These are phyloP conservation scores for Fusarium sp. DNA, from an alignment of 2,329 filamentous ascomycete species.

Conservation along the genomic window DNA sequence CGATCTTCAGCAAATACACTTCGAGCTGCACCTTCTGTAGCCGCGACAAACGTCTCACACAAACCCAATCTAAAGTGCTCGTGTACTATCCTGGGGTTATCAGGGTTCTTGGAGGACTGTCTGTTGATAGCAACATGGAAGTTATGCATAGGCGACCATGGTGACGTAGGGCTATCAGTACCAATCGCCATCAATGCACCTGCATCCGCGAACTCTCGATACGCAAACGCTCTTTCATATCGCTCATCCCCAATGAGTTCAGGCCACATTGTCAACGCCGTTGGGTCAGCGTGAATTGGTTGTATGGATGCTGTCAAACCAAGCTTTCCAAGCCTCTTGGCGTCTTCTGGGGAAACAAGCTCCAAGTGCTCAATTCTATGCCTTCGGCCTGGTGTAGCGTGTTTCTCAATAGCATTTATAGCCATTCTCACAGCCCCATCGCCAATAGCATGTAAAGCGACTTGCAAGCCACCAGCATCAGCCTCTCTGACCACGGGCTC, in stretches of 20 bases:
- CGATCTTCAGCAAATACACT: conserved; percentile 61
- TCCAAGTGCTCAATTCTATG: conserved; percentile 73
- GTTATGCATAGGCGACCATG: conserved; percentile 62
- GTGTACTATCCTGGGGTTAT: conserved; percentile 56
- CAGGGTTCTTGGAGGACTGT: conserved; percentile 60
- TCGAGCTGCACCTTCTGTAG: conserved; percentile 61
- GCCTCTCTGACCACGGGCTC: conserved; percentile 64
- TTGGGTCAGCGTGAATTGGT: conserved; percentile 66
- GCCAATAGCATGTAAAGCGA: conserved; percentile 71
- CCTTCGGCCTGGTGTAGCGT: conserved; percentile 55
- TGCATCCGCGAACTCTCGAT: conserved; percentile 65
- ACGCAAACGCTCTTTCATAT: conserved; percentile 67
- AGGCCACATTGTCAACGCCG: conserved; percentile 68
- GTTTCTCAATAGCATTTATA: conserved; percentile 61
- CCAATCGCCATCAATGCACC: conserved; percentile 65
- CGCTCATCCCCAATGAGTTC: conserved; percentile 61
- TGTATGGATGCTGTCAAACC: conserved; percentile 68
- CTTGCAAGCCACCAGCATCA: conserved; percentile 62
- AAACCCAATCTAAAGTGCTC: conserved; percentile 61
- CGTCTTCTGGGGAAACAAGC: conserved; percentile 64
- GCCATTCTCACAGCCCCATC: conserved; percentile 67
- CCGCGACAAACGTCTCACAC: conserved; percentile 61
- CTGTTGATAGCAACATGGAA: conserved; percentile 67
- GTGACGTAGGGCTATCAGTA: conserved; percentile 66
- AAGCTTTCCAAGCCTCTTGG: conserved; percentile 61